Evolutionary conservation across 2,329 filamentous ascomycete species (phyloP), one percentile per base, ranked within the genome.

Genomic region (Lecanoromycetidae sp.): DNA sequence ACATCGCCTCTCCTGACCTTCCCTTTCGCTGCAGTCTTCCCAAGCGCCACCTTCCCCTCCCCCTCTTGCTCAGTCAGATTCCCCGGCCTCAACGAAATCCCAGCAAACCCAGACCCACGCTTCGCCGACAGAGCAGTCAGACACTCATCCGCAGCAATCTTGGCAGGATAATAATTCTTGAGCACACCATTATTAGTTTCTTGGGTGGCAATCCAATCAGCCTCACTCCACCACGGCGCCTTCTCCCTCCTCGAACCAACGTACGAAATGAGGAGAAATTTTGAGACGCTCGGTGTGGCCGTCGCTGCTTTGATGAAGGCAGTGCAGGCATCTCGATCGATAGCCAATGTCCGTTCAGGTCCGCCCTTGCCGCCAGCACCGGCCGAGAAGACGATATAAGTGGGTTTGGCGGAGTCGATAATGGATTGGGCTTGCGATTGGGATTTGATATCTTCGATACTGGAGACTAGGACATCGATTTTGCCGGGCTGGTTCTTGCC

Each of bases 361-460:
- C 71, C 72, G 40, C 73, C 73, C 61, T 74, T 74, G 22, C 74
- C 74, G 27, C 72, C 74, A 39, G 74, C 74, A 20, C 72, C 72
- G 34, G 69, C 69, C 25, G 65, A 63, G 66, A 66, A 71, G 42
- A 71, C 63, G 5, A 71, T 64, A 54, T 67, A 69, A 50, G 70
- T 63, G 2, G 69, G 68, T 15, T 58, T 58, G 8, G 63, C 61
- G 17, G 57, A 54, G 27, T 67, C 61, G 32, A 90, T 61, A 48
- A 88, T 73, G 30, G 65, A 67, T 55, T 75, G 68, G 1, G 83
- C 84, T 53, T 82, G 74, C 0, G 65, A 67, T 41, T 78, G 71
- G 44, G 67, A 76, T 61, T 76, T 79, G 33, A 88, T 71, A 15
- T 86, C 82, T 45, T 85, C 82, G 17, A 90, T 66, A 58, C 78